A percentile compares a stretch with the other conserved stretches of the same genome.
Conservation (phyloP, 805 yeast genomes). For the Metschnikowia continentalis region DNA sequence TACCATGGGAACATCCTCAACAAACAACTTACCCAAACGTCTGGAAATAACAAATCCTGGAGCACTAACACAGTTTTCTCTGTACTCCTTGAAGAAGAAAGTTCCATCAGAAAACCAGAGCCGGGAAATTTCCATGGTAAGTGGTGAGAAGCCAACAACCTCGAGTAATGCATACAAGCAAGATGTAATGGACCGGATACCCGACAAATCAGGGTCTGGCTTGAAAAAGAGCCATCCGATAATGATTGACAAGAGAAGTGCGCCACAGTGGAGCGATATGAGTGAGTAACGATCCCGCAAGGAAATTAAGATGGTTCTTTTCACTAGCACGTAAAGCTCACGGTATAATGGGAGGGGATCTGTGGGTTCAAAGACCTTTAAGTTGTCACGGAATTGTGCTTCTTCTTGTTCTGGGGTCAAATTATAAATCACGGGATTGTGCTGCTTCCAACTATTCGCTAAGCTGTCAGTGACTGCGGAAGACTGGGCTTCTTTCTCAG, state of each 20-base stretch:
- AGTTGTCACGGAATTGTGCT: conserved; percentile 15
- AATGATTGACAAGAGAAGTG: conserved; percentile 51
- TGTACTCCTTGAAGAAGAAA: conserved; percentile 52
- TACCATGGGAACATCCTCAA: conserved; percentile 68
- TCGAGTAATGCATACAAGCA: conserved; percentile 35
- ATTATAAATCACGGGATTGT: conserved; percentile 1
- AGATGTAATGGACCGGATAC: conserved; percentile 55
- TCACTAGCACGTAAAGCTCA: conserved; percentile 33
- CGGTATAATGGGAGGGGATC: conserved; percentile 24
- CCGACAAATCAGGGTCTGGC: conserved; percentile 57
- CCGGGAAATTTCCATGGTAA: conserved; percentile 37
- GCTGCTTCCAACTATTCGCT: conserved; percentile 12
- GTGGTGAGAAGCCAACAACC: conserved; percentile 37
- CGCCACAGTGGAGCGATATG: conserved; percentile 35
- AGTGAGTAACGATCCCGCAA: conserved; percentile 32
- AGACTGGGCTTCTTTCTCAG: conserved; percentile 12
- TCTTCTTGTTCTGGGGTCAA: conserved; percentile 14
- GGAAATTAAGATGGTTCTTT: conserved; percentile 30
- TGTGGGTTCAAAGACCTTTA: conserved; percentile 17
- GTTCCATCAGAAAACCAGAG: conserved; percentile 37
- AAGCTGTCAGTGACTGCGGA: conserved; percentile 7
- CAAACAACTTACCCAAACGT: conserved; percentile 56
- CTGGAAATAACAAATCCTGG: conserved; percentile 65
- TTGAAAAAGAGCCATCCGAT: conserved; percentile 74
- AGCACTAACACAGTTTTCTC: conserved; percentile 63